Evolutionary conservation across 2,329 filamentous ascomycete species (phyloP), one percentile per base, ranked within the genome.

Genomic region (Nemania abortiva): DNA sequence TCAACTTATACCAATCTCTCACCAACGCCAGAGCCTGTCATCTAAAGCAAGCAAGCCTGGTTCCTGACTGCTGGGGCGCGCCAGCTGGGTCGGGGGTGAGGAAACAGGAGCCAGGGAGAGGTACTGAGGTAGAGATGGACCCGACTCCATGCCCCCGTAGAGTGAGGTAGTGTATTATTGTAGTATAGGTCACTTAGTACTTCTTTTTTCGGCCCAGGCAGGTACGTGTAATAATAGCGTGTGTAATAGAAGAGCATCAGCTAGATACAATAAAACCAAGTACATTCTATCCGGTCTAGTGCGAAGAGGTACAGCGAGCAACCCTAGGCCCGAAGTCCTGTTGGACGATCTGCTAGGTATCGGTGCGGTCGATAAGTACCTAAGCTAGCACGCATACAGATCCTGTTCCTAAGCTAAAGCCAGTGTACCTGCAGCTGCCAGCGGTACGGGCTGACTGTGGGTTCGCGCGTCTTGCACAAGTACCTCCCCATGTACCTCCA

Each of bases 1-100:
- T 77, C 72, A 76, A 75, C 76, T 77, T 77, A 78, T 78, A 78
- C 74, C 73, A 72, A 70, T 65, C 69, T 57, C 50, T 56, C 42
- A 61, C 57, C 63, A 60, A n/a, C n/a, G n/a, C n/a, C n/a, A 64
- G 39, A 66, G 63, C 66, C 27, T 70, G 64, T 63, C 53, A 64
- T 18, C 55, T 70, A 63, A 63, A 63, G 18, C 63, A 57, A 56
- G 63, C 45, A 69, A 49, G 62, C 66, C 56, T 55, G 42, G 63
- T 71, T 69, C 64, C 62, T 70, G 47, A n/a, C 45, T 70, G 60
- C 68, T 70, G 65, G 68, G 63, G 66, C 59, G 59, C 62, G 60
- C n/a, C 61, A 69, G 66, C 66, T 71, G 52, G 68, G 53, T 45
- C 63, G 58, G 59, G 68, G 59, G 50, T 47, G 42, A 66, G 54